phyloP scores from a whole-genome alignment of 2,329 filamentous ascomycete genomes.

The Diaporthe citrichinensis region DNA sequence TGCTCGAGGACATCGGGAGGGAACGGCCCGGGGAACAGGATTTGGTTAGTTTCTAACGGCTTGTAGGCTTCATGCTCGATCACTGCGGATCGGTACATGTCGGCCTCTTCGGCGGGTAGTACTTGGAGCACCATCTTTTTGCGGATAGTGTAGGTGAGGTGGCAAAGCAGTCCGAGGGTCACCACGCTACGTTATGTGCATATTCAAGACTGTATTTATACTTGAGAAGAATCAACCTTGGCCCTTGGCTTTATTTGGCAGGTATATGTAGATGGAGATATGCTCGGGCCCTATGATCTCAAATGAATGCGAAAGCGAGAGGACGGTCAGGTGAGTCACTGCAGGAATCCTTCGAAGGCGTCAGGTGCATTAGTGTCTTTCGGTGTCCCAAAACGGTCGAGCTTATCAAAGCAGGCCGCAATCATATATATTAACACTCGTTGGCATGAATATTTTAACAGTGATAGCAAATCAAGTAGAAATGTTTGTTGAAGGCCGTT shows the following conservation, averaged over 20 bases:
- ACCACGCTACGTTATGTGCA: background rate
- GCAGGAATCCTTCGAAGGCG: background rate
- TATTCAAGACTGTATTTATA: background rate
- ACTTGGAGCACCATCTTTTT: conserved; percentile 55
- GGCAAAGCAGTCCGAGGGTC: background rate
- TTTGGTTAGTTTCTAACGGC: conserved; percentile 48
- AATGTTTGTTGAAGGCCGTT: background rate
- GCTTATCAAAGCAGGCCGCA: background rate
- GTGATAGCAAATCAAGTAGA: background rate
- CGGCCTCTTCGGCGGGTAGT: conserved; percentile 51
- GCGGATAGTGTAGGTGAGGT: background rate
- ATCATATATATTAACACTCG: background rate
- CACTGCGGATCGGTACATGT: conserved; percentile 52
- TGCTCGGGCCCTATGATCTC: background rate
- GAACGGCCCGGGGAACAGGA: conserved; percentile 49
- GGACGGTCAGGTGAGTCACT: conserved; percentile 21
- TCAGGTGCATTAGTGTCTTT: background rate
- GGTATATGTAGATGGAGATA: background rate
- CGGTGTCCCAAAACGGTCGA: conserved; percentile 5
- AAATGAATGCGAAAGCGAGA: background rate
- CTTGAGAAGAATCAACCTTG: too few species aligned
- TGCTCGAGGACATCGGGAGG: conserved; percentile 32
- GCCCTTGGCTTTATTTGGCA: background rate
- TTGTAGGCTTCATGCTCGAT: conserved; percentile 57
- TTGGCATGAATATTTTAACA: too few species aligned